Evolutionary conservation across 371 early-diverging fungal species (phyloP).

Genomic region (Parasitella parasitica): DNA sequence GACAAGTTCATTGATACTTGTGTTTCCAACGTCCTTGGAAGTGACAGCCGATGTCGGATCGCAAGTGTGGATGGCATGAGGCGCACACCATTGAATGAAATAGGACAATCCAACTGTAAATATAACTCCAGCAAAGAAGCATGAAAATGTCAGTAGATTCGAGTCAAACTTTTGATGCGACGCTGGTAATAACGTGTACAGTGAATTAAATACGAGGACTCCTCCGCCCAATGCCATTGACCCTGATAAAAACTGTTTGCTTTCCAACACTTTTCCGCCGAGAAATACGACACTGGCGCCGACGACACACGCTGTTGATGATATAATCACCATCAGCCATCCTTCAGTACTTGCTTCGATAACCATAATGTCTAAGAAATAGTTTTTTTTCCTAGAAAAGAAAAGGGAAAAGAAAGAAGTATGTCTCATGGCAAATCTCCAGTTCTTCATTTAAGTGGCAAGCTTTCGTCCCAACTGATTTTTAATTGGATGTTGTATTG

Average conservation of each 20-base stretch:
- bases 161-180: conserved; percentile 19
- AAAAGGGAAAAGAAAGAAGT: neutral
- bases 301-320: conserved; percentile 23
- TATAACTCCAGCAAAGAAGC: conserved; percentile 23
- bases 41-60: neutral
- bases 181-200: conserved; percentile 29
- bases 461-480: neutral
- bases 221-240: conserved; percentile 32
- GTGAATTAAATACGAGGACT: conserved; percentile 25
- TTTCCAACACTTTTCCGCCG: conserved; percentile 8
- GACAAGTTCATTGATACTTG: neutral
- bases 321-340: conserved; percentile 25
- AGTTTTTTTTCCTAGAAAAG: neutral
- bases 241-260: conserved; percentile 18
- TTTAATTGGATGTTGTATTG: neutral
- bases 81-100: conserved; percentile 19
- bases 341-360: conserved; percentile 9
- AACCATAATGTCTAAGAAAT: neutral
- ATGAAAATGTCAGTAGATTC: conserved; percentile 4
- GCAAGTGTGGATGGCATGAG: conserved; percentile 27
- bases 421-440: neutral
- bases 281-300: conserved; percentile 29
- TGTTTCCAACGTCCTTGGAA: neutral
- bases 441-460: neutral
- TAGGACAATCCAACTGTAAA: conserved; percentile 13